phyloP scores from a whole-genome alignment of 768 basidiomycete species.

The Termitomyces sp. region DNA sequence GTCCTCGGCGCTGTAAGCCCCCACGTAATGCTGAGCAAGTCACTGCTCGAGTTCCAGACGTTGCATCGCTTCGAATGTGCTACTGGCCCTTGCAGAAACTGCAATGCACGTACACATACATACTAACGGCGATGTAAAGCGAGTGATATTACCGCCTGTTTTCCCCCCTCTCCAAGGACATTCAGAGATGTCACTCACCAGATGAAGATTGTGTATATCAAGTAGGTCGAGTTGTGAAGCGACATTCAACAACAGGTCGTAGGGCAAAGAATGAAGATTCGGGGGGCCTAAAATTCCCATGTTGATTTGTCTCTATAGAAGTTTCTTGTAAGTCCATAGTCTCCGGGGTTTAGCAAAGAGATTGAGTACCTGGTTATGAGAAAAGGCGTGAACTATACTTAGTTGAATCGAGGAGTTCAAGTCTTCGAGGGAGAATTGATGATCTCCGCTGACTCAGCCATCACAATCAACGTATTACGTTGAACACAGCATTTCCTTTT shows the following conservation, averaged over 20 bases:
- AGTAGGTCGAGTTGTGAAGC: constrained; percentile 55
- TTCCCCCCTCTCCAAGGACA: background rate
- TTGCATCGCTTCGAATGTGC: background rate
- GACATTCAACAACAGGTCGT: constrained; percentile 70
- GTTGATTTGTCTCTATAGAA: background rate
- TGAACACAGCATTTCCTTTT: too few relatives aligned
- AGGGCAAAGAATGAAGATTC: constrained; percentile 46
- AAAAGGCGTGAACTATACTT: background rate
- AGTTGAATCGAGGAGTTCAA: background rate
- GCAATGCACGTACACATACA: background rate
- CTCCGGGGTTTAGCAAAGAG: too few relatives aligned
- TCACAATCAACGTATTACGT: too few relatives aligned
- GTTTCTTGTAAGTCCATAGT: background rate
- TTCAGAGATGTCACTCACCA: constrained; percentile 38
- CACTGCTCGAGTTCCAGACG: too few relatives aligned
- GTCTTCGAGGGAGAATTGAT: background rate
- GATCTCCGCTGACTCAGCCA: constrained; percentile 3
- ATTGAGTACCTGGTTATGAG: background rate
- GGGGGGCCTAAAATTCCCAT: constrained; percentile 8
- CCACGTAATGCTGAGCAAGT: background rate
- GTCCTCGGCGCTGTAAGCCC: background rate
- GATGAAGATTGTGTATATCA: constrained; percentile 59
- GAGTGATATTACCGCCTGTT: background rate
- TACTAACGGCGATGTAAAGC: background rate
- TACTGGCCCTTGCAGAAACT: background rate